These are phyloP conservation scores for Teratosphaeria epicoccoides DNA, from an alignment of 2,329 filamentous ascomycete species.

Conservation along the genomic window DNA sequence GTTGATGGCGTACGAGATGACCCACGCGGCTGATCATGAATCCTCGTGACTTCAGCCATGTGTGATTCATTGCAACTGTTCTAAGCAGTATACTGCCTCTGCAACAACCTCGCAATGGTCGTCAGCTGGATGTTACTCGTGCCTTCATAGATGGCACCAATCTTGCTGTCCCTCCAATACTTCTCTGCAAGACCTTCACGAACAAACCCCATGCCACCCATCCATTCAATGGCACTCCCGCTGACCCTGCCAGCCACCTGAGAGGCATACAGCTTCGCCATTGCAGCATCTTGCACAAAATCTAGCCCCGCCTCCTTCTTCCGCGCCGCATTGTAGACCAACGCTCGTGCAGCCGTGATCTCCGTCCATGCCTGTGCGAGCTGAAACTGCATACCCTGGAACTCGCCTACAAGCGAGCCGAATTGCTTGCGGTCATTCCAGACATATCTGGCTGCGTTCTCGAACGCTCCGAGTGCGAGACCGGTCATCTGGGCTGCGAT, in stretches of 20 bases:
- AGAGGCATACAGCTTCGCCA: constrained; percentile 92
- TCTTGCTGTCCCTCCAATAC: constrained; percentile 96
- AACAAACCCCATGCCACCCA: constrained; percentile 99
- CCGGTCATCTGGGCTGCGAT: constrained; percentile 99
- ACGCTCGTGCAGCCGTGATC: constrained; percentile 77
- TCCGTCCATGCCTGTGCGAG: constrained; percentile 93
- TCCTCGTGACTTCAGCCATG: too few species aligned
- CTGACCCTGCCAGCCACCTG: constrained; percentile 85
- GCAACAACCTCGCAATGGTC: constrained; percentile 60
- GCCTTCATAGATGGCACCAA: constrained; percentile 61
- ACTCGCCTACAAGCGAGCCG: constrained; percentile 82
- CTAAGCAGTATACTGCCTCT: constrained; percentile 56
- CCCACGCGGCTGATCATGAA: too few species aligned
- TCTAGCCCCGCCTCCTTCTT: constrained; percentile 97
- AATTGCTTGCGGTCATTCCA: constrained; percentile 99
- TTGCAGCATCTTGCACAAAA: constrained; percentile 90
- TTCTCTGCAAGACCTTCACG: constrained; percentile 95
- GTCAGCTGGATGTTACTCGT: constrained; percentile 65
- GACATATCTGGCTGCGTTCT: constrained; percentile 86
- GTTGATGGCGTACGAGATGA: too few species aligned
- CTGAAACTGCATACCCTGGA: constrained; percentile 99
- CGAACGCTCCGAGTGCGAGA: constrained; percentile 83
- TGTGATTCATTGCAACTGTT: too few species aligned
- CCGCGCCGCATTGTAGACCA: constrained; percentile 91
- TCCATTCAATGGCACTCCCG: constrained; percentile 88